These are phyloP conservation scores for Penicillium sp. DNA, from an alignment of 2,329 filamentous ascomycete species.

Conservation along the genomic window DNA sequence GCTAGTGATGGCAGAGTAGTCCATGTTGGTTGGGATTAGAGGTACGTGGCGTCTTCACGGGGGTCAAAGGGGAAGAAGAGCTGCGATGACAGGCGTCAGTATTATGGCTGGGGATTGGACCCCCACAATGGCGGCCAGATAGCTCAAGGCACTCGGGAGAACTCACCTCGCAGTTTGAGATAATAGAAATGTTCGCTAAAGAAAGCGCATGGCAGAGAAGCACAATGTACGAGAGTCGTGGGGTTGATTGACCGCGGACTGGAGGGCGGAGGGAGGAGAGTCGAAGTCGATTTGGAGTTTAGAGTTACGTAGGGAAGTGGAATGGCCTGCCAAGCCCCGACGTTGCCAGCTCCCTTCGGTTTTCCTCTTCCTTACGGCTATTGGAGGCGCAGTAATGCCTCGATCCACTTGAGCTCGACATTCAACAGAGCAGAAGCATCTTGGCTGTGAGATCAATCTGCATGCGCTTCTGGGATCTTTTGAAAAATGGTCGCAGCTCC, in stretches of 20 bases:
- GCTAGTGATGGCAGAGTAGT: conserved; percentile 64
- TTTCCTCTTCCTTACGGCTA: conserved; percentile 8
- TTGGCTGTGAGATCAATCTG: conserved; percentile 6
- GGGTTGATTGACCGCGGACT: background rate
- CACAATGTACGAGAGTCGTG: background rate
- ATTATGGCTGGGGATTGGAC: conserved; percentile 24
- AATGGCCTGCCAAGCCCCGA: conserved; percentile 28
- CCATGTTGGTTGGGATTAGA: conserved; percentile 54
- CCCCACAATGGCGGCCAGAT: conserved; percentile 24
- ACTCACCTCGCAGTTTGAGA: conserved; percentile 25
- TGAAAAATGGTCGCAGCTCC: conserved; percentile 36
- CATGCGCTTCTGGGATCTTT: conserved; percentile 10
- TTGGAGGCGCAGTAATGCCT: background rate
- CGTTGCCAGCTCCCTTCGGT: conserved; percentile 21
- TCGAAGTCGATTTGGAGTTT: too few relatives aligned
- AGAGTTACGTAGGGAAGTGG: conserved; percentile 24
- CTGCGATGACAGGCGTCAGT: conserved; percentile 30
- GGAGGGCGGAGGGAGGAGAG: conserved; percentile 1
- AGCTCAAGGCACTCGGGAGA: conserved; percentile 11
- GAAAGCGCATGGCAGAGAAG: conserved; percentile 14
- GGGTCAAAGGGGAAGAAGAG: conserved; percentile 19
- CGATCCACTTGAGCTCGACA: background rate
- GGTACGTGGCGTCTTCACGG: conserved; percentile 23
- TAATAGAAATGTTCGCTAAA: background rate
- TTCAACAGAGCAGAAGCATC: too few relatives aligned